These are phyloP conservation scores for Citrus unshiu DNA, from an alignment of 345 rosid species.

Conservation along the genomic window DNA sequence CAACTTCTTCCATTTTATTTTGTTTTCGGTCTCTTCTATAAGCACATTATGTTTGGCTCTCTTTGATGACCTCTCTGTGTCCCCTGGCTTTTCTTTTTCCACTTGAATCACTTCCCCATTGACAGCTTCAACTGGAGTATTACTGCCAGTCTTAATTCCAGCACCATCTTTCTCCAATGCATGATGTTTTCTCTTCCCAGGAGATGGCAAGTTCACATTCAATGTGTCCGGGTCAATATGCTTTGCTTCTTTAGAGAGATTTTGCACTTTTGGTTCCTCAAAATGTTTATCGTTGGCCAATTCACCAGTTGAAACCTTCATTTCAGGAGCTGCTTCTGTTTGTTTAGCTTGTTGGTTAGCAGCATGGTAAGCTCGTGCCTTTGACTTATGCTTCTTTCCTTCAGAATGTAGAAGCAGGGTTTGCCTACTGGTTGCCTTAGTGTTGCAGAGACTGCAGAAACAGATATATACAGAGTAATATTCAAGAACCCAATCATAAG, in stretches of 20 bases:
- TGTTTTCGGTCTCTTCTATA: conserved; percentile 29
- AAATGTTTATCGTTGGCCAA: conserved; percentile 6
- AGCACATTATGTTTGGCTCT: conserved; percentile 26
- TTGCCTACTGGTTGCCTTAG: conserved; percentile 80
- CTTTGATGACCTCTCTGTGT: conserved; percentile 28
- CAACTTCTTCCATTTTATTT: conserved; percentile 84
- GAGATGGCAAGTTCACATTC: conserved; percentile 31
- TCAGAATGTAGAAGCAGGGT: conserved; percentile 85
- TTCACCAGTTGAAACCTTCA: conserved; percentile 26
- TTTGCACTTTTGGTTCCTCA: conserved; percentile 32
- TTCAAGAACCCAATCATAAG: not conserved
- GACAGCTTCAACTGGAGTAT: conserved; percentile 17
- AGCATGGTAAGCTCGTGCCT: conserved; percentile 71
- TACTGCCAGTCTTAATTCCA: conserved; percentile 6
- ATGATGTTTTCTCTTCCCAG: conserved; percentile 60
- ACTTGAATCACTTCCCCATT: conserved; percentile 41
- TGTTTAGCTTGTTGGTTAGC: conserved; percentile 45
- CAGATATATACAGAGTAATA: not conserved
- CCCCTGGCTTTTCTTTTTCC: conserved; percentile 19
- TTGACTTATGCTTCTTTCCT: conserved; percentile 85
- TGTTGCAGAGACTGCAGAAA: conserved; percentile 70
- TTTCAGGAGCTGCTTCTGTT: conserved; percentile 31
- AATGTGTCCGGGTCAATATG: conserved; percentile 18
- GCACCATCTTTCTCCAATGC: conserved; percentile 16
- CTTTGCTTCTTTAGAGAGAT: conserved; percentile 13